Evolutionary conservation across 345 rosid genomes (phyloP), one percentile per base, ranked within the genome.

Genomic region (Leavenworthia alabamica): DNA sequence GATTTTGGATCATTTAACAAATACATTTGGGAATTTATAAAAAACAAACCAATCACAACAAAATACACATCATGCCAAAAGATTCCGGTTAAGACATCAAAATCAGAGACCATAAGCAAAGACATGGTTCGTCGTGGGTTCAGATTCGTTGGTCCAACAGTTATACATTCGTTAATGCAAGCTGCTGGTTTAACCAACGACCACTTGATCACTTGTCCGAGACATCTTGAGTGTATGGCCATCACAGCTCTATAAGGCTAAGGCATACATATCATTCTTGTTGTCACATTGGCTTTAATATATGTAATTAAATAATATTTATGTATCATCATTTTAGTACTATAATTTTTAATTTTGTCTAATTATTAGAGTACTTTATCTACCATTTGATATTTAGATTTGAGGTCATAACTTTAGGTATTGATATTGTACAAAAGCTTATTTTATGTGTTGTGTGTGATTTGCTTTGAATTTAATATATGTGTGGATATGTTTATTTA

Each of bases 81-180:
- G 61, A 79, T 80, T n/a, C 87, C 87, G 1, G 85, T 58, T 39
- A 84, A 82, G 83, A 82, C 78, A 62, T 84, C 90, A 6, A 84
- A 82, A 75, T 80, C 90, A 9, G 86, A 82, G 56, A 75, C 27
- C 64, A 78, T 84, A 60, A 84, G 86, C 79, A 84, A 84, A 72
- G 85, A 82, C 80, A 77, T 84, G 90, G 71, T 80, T 17, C 80
- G 75, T 52, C 83, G 80, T 52, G 86, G 90, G 2, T 84, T 82
- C 45, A 77, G 86, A 57, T 62, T 71, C 62, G 86, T 84, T 60
- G 90, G 90, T 23, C 83, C 90, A 24, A 80, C 86, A 15, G 78
- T 80, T 16, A 77, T 80, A n/a, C 71, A 80, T 64, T 84, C 83
- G 23, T 82, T 82, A 57, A 82, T 84, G 85, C 87, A 84, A 78